Evolutionary conservation across 2,329 filamentous ascomycete species (phyloP).

Genomic region (Byssoonygena ceratinophila): DNA sequence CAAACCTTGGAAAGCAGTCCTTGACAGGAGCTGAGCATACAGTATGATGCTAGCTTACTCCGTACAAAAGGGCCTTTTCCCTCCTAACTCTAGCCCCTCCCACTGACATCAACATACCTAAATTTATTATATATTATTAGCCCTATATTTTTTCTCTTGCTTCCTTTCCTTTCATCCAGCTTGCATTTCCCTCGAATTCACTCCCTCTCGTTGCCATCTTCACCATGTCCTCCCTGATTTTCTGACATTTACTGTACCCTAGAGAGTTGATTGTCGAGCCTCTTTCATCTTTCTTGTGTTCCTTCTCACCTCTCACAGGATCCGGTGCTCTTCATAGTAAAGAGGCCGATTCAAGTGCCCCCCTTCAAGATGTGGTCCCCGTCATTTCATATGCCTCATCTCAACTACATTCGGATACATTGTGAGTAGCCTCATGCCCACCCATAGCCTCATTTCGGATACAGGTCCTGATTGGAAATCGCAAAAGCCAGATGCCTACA

Average conservation of each 20-base stretch:
- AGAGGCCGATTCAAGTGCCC: background rate
- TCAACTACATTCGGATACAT: slow-evolving; percentile 13
- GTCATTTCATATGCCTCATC: slow-evolving; percentile 6
- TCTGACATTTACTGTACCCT: background rate
- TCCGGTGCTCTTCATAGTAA: background rate
- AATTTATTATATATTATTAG: no score
- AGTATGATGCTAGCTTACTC: no score
- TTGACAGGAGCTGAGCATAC: no score
- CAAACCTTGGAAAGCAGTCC: no score
- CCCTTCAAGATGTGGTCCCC: slow-evolving; percentile 8
- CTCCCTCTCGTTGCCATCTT: background rate
- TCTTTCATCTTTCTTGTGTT: slow-evolving; percentile 1
- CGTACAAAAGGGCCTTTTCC: no score
- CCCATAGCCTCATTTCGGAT: background rate
- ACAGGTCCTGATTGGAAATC: background rate
- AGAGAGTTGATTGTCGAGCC: background rate
- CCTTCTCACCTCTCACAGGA: background rate
- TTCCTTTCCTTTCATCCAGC: background rate
- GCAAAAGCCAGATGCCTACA: slow-evolving; percentile 37
- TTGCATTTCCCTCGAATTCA: background rate
- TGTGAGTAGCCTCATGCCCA: slow-evolving; percentile 4
- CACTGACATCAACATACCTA: no score
- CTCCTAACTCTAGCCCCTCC: no score
- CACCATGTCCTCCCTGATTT: background rate
- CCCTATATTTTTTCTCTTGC: background rate